Base-by-base conservation (phyloP, 1,139 yeast genomes). In the Nakaseomyces nivariensis region DNA sequence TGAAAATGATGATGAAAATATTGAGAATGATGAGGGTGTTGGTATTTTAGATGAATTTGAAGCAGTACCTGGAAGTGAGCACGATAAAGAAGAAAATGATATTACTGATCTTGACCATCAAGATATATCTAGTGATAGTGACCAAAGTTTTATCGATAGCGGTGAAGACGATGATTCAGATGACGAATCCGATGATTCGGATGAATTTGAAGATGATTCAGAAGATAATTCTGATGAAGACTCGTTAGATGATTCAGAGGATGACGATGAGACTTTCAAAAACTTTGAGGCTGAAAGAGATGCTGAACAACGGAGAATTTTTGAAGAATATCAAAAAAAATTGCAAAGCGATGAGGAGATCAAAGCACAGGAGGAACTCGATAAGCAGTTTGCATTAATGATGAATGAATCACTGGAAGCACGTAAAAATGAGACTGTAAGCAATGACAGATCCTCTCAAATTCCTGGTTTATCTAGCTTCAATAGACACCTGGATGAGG, bases 331-430 rank as follows among this genome's bases (percentile, higher is more conserved):
- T 51, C 70, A 70, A 48, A 55, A 55, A 32, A 69, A 62, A 45
- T 52, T 70, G 42, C 63, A 61, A 46, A 62, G 66, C 9, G 73
- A 69, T 26, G 73, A 72, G 48, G 80, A 75, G 41, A 68, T 64
- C 43, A 73, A 70, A 54, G 71, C 77, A 45, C 77, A 75, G 24
- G 75, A 72, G 7, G 77, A 74, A 27, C 60, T 82, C 49, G 85
- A 81, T 45, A 72, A 67, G 50, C 82, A 81, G 56, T 75, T 77
- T 54, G 75, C 75, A 49, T 68, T 66, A 50, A 66, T 82, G 58
- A 67, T 80, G 49, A 60, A 68, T 33, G 82, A 78, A 41, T 74
- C 85, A 1, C 66, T 76, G 56, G 74, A 70, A 37, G 57, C 68
- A 4, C 66, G 70, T 34, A 71, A 63, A 48, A 55, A 58, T 43